Conservation (phyloP, 805 yeast species). For the Candida cerambycidarum region DNA sequence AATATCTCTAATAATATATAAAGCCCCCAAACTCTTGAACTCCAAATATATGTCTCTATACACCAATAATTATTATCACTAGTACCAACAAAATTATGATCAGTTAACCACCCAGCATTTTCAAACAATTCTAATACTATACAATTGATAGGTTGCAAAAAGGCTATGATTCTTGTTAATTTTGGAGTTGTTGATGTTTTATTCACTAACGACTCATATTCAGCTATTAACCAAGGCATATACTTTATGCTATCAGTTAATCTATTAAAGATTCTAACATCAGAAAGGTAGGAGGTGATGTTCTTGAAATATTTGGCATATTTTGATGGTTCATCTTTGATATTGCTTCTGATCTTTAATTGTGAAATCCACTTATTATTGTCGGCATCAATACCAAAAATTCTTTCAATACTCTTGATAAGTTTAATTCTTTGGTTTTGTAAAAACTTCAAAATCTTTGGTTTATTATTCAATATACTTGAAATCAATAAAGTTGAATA, state of each 20-base stretch:
- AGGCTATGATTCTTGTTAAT: slow-evolving; percentile 33
- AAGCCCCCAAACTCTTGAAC: slow-evolving; percentile 46
- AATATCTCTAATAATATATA: slow-evolving; percentile 39
- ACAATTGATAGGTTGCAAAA: slow-evolving; percentile 41
- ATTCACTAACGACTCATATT: slow-evolving; percentile 27
- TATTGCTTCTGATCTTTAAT: background rate
- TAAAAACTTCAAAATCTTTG: slow-evolving; percentile 29
- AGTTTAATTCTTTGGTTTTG: slow-evolving; percentile 26
- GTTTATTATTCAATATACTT: slow-evolving; percentile 37
- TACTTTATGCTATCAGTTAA: slow-evolving; percentile 42
- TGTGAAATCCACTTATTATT: slow-evolving; percentile 13
- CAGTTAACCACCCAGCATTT: slow-evolving; percentile 47
- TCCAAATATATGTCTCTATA: slow-evolving; percentile 44
- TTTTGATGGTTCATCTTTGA: slow-evolving; percentile 13
- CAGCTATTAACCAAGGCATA: slow-evolving; percentile 46
- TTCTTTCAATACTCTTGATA: slow-evolving; percentile 16
- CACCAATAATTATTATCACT: slow-evolving; percentile 42
- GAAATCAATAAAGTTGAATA: slow-evolving; percentile 40
- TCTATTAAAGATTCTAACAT: slow-evolving; percentile 42
- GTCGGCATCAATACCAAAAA: slow-evolving; percentile 15
- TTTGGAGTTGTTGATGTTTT: slow-evolving; percentile 26
- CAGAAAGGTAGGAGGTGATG: slow-evolving; percentile 38
- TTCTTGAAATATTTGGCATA: slow-evolving; percentile 37
- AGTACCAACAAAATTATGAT: slow-evolving; percentile 46
- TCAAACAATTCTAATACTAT: slow-evolving; percentile 40